Conservation (phyloP, 352 stramenopile species). For the Pythium biforme region DNA sequence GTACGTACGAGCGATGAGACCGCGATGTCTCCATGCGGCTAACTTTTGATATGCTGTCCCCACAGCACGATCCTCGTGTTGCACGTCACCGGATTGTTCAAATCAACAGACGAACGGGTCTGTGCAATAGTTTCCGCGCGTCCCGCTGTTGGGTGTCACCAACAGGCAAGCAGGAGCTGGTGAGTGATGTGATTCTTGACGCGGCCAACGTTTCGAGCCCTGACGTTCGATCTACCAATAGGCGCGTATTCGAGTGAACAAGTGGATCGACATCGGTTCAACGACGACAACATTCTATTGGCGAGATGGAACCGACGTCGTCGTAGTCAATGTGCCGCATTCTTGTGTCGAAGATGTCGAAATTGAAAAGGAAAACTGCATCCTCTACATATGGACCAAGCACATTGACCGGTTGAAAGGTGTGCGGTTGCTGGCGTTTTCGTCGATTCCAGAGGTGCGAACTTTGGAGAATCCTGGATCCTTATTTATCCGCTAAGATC, state of each 20-base stretch:
- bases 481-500: not conserved
- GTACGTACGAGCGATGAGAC: constrained; percentile 22
- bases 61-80: constrained; percentile 28
- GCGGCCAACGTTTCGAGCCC: not conserved
- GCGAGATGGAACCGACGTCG: constrained; percentile 34
- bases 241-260: constrained; percentile 41
- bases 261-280: constrained; percentile 52
- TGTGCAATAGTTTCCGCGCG: constrained; percentile 27
- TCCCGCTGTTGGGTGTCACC: constrained; percentile 32
- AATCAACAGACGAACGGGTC: constrained; percentile 27
- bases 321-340: constrained; percentile 57
- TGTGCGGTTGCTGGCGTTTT: constrained; percentile 29
- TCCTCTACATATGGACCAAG: constrained; percentile 38
- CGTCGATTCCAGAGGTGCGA: constrained; percentile 16
- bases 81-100: constrained; percentile 28
- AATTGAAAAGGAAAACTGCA: constrained; percentile 29
- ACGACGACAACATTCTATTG: constrained; percentile 55
- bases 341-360: constrained; percentile 42
- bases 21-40: not conserved
- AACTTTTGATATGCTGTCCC: not conserved
- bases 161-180: constrained; percentile 24
- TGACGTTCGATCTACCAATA: constrained; percentile 12
- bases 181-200: constrained; percentile 2
- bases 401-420: constrained; percentile 27
- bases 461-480: not conserved